phyloP scores from a whole-genome alignment of 148 eudicot species.

The Cornus controversa region DNA sequence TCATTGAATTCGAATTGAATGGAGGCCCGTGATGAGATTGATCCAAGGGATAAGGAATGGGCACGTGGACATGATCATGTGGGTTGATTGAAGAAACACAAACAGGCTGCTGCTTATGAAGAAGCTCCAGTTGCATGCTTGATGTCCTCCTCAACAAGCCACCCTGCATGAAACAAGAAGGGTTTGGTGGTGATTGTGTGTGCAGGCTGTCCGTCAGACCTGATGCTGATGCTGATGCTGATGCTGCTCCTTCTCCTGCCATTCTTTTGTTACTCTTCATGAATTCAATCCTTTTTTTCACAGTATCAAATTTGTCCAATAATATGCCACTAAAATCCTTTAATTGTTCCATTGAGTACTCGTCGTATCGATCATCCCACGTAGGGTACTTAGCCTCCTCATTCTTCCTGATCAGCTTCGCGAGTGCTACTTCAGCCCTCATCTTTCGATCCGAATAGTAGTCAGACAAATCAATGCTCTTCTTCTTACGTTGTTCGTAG shows the following conservation, averaged over 20 bases:
- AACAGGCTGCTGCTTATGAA: no score
- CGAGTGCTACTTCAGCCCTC: slow-evolving; percentile 1
- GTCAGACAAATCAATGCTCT: not conserved
- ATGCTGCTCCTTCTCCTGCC: not conserved
- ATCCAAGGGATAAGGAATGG: no score
- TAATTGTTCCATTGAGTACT: not conserved
- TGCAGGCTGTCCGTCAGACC: no score
- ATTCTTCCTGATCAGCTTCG: slow-evolving; percentile 10
- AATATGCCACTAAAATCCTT: slow-evolving; percentile 3
- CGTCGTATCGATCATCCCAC: slow-evolving; percentile 16
- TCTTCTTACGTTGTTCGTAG: not conserved
- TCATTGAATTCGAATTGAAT: no score
- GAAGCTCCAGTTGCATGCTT: no score
- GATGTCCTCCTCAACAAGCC: no score
- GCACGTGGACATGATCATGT: no score
- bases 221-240: no score
- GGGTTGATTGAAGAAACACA: no score
- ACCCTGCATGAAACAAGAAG: no score
- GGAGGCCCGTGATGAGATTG: no score
- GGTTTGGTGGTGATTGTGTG: no score
- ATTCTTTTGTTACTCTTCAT: not conserved
- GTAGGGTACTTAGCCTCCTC: slow-evolving; percentile 8
- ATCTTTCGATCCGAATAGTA: slow-evolving; percentile 5
- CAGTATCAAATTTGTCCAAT: not conserved
- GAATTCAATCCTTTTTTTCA: slow-evolving; percentile 10